These are phyloP conservation scores for Termitomyces sp. DNA, from an alignment of 768 basidiomycete genomes.

Conservation along the genomic window DNA sequence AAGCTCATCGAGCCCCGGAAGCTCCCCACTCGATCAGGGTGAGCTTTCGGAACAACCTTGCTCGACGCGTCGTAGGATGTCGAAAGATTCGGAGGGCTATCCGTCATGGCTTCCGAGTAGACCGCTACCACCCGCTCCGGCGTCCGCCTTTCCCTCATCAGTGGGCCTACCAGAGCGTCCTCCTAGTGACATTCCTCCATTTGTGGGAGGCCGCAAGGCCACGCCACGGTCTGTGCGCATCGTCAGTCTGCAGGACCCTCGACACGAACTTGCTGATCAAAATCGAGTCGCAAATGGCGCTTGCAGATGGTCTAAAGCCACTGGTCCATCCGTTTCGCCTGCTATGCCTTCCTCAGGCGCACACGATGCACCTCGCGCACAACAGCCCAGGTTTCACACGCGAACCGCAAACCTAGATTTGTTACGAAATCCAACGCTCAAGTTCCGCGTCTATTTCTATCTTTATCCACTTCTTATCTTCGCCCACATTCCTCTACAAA, in stretches of 20 bases:
- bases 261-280: conserved; percentile 46
- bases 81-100: conserved; percentile 60
- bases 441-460: conserved; percentile 58
- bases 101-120: conserved; percentile 82
- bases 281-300: conserved; percentile 35
- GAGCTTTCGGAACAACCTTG: conserved; percentile 24
- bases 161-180: conserved; percentile 30
- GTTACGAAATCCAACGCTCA: conserved; percentile 51
- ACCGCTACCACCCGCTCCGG: conserved; percentile 71
- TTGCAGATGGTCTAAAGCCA: conserved; percentile 57
- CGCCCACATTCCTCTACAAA: conserved; percentile 68
- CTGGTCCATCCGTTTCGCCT: conserved; percentile 35
- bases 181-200: conserved; percentile 26
- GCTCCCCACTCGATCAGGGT: conserved; percentile 16
- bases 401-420: conserved; percentile 64
- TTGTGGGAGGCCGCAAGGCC: conserved; percentile 62
- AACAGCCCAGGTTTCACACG: conserved; percentile 62
- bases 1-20: conserved; percentile 19
- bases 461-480: conserved; percentile 67
- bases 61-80: conserved; percentile 25
- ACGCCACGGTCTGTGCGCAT: conserved; percentile 81
- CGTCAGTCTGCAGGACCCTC: conserved; percentile 59
- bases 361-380: conserved; percentile 26
- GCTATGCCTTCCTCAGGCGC: conserved; percentile 32
- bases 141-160: conserved; percentile 61